phyloP scores from a whole-genome alignment of 1,284 basidiomycete genomes.

The Meira miltonrushii region DNA sequence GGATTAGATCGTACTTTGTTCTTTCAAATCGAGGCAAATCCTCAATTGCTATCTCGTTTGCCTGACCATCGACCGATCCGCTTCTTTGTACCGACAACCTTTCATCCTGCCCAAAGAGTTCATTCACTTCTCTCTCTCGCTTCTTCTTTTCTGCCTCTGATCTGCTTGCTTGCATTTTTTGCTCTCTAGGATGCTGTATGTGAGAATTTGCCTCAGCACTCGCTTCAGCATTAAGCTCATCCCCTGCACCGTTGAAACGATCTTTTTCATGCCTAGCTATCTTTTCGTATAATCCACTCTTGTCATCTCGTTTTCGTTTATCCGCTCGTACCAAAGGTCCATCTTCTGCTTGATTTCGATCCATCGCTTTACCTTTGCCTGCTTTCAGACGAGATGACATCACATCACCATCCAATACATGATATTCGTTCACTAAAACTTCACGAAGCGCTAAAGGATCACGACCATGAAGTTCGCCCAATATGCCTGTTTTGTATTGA shows the following conservation, averaged over 20 bases:
- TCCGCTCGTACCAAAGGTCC: constrained; percentile 27
- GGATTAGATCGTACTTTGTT: constrained; percentile 17
- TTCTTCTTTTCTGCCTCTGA: constrained; percentile 7
- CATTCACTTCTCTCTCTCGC: constrained; percentile 21
- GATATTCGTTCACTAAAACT: constrained; percentile 23
- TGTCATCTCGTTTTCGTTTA: constrained; percentile 25
- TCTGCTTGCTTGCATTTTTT: not conserved
- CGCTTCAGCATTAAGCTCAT: not conserved
- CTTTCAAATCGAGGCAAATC: not conserved
- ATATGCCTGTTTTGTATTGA: constrained; percentile 4
- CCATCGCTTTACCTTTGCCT: constrained; percentile 29
- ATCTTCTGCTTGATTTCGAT: constrained; percentile 24
- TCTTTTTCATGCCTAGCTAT: constrained; percentile 16
- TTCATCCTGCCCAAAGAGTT: constrained; percentile 24
- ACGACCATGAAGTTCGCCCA: constrained; percentile 32
- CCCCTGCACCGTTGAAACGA: constrained; percentile 7
- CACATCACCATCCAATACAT: constrained; percentile 3
- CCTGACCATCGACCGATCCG: not conserved
- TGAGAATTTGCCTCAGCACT: not conserved
- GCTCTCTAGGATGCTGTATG: not conserved
- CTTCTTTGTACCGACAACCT: not conserved
- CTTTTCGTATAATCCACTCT: constrained; percentile 11
- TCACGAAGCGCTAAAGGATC: constrained; percentile 27
- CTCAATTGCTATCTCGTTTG: not conserved
- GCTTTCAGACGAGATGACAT: constrained; percentile 16